Percentiles rank a stretch among this genome's conserved stretches.
Evolutionary conservation across 2,329 filamentous ascomycete genomes (phyloP).

Genomic region (Penicillium expansum): DNA sequence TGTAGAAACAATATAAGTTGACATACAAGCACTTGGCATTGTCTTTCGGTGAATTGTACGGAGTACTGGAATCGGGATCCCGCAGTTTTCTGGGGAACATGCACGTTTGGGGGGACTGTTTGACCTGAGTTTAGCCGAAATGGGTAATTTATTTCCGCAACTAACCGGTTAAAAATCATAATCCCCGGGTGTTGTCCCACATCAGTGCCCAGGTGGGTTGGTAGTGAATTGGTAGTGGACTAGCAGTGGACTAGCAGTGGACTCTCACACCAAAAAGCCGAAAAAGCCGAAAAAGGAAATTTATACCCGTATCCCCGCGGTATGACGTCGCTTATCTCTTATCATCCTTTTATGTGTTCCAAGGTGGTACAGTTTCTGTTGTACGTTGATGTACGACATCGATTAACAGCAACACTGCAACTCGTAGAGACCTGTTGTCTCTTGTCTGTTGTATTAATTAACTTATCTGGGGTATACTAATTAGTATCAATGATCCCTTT

Average conservation of each 20-base stretch:
- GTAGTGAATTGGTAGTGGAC: neutral
- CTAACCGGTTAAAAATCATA: neutral
- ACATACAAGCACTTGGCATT: slow-evolving; percentile 5
- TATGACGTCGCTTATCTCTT: slow-evolving; percentile 1
- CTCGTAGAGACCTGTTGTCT: neutral
- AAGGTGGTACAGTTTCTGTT: neutral
- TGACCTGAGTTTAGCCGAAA: neutral
- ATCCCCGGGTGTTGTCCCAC: neutral
- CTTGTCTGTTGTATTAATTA: neutral
- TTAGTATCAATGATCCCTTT: neutral
- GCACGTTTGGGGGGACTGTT: neutral
- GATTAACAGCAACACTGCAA: neutral
- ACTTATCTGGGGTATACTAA: neutral
- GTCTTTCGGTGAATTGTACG: slow-evolving; percentile 21
- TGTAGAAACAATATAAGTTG: neutral
- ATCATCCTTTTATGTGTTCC: neutral
- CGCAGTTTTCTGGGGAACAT: slow-evolving; percentile 14
- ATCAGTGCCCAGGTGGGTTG: neutral
- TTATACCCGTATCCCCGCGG: neutral
- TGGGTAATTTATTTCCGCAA: neutral
- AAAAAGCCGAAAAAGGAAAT: neutral
- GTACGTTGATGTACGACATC: neutral
- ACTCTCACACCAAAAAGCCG: neutral
- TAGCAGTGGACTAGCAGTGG: neutral
- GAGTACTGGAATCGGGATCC: slow-evolving; percentile 24